Evolutionary conservation across 78 protist genomes (phyloP).

Genomic region (Dictyostelium purpureum): DNA sequence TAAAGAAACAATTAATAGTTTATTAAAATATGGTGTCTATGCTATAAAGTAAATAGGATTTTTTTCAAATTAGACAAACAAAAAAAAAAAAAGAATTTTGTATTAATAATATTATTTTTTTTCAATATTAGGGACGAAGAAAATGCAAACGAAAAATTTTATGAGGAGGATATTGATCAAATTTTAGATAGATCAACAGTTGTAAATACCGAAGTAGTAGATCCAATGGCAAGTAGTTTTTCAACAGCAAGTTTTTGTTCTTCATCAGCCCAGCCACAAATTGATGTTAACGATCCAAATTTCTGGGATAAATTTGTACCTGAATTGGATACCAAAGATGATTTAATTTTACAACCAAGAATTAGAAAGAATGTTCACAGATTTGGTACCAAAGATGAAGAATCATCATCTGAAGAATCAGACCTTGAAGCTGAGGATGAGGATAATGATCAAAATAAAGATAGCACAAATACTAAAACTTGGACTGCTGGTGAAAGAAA

Average conservation of each 20-base stretch:
- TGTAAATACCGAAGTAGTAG: slow-evolving; percentile 40
- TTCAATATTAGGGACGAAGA: slow-evolving; percentile 47
- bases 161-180: slow-evolving; percentile 89
- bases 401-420: slow-evolving; percentile 27
- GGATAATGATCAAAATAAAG: slow-evolving; percentile 4
- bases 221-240: slow-evolving; percentile 40
- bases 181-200: slow-evolving; percentile 67
- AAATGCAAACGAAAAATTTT: slow-evolving; percentile 53
- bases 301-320: slow-evolving; percentile 85
- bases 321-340: slow-evolving; percentile 36
- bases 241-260: slow-evolving; percentile 81
- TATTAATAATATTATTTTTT: too few relatives aligned
- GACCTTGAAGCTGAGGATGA: slow-evolving; percentile 62
- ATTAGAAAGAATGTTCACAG: slow-evolving; percentile 68
- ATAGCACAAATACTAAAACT: background rate
- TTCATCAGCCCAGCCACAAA: background rate
- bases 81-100: too few relatives aligned
- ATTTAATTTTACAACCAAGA: slow-evolving; percentile 31
- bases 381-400: slow-evolving; percentile 25
- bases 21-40: slow-evolving; percentile 87
- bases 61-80: background rate
- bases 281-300: slow-evolving; percentile 88
- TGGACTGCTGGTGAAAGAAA: slow-evolving; percentile 69
- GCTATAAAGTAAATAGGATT: slow-evolving; percentile 39
- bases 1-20: slow-evolving; percentile 70